Conservation (phyloP, 2,329 filamentous ascomycete species). For the Colletotrichum paranaense region DNA sequence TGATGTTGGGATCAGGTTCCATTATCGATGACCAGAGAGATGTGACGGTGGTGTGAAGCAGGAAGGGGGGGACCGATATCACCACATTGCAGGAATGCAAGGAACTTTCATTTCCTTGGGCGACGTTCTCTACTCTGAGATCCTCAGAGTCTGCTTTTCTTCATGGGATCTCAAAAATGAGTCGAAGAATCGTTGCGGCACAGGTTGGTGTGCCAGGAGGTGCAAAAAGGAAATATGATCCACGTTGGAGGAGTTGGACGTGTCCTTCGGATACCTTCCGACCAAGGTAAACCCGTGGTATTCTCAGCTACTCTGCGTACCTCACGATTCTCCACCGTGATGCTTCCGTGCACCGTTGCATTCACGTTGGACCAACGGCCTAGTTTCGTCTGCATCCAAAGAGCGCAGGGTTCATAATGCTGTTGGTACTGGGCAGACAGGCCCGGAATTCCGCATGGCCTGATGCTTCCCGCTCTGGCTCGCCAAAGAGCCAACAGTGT, state of each 20-base stretch:
- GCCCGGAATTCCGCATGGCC: not conserved
- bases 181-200: not conserved
- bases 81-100: not conserved
- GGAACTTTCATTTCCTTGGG: not conserved
- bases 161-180: not conserved
- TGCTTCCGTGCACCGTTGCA: too few relatives aligned
- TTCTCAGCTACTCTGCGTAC: too few relatives aligned
- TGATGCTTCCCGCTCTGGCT: not conserved
- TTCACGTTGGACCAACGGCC: too few relatives aligned
- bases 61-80: not conserved
- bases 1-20: conserved; percentile 3
- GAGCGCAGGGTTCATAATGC: too few relatives aligned
- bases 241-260: not conserved
- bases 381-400: too few relatives aligned
- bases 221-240: not conserved
- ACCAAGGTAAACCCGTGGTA: too few relatives aligned
- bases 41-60: not conserved
- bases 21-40: not conserved
- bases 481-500: not conserved
- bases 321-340: too few relatives aligned
- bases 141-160: not conserved
- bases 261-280: not conserved
- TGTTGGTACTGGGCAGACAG: too few relatives aligned
- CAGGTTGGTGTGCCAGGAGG: not conserved
- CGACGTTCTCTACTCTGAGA: not conserved